Evolutionary conservation across 208 protist species (phyloP), one percentile per base, ranked within the genome.

Genomic region (Trichomonas vaginalis): DNA sequence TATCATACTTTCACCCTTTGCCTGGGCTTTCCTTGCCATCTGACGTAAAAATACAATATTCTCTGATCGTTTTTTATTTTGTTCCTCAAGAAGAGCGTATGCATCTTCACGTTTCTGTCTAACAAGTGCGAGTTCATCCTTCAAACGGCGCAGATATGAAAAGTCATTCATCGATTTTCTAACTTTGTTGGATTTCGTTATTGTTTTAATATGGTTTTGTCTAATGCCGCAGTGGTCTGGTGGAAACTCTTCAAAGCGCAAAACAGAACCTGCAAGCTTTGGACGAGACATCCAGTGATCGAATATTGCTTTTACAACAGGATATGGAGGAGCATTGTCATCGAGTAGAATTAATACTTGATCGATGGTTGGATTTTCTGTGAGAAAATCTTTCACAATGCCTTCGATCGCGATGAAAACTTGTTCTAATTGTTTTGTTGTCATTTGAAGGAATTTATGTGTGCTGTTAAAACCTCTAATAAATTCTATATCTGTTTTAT

Each of bases 391-490:
- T 51, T 92, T 92, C 3, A 92, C 86, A 0, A 92, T 51, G 15
- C 27, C 37, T 92, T 92, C 86, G 12, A 92, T 92, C 17, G 17
- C 39, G 15, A 48, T 51, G 27, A 92, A 92, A 14, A 92, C 45
- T 39, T 14, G 35, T 92, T 92, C 86, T 10, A 92, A 10, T 48
- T 92, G 40, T 35, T 40, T 35, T 48, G 46, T 51, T 56, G 45
- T 42, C 42, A 92, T 40, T 92, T 92, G 42, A 35, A 92, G 45
- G n/a, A 92, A 92, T 92, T 92, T 92, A 32, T 92, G 86, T 35
- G 12, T 92, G 15, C 51, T 92, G 45, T 92, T 92, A 32, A 92
- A 92, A 3, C 51, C 42, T 48, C 45, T 14, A 39, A 92, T 40
- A 17, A 42, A 92, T 23, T 56, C 17, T 27, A 92, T 48, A 39